phyloP scores from a whole-genome alignment of 208 protist genomes.

The Angomonas deanei region DNA sequence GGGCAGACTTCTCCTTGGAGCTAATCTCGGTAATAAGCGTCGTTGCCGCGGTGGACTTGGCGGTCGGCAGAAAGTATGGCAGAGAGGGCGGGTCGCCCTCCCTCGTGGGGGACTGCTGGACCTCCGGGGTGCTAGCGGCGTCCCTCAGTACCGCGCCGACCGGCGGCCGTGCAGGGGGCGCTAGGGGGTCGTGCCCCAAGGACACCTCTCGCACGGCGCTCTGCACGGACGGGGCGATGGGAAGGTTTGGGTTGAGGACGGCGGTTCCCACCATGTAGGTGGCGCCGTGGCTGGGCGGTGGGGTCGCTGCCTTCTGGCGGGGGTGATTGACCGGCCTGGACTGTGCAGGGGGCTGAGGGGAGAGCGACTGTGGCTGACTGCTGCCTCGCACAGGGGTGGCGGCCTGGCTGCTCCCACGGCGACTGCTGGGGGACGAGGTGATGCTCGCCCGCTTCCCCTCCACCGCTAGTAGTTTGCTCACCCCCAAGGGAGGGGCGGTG shows the following conservation, averaged over 20 bases:
- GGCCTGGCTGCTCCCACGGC: background rate
- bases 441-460: background rate
- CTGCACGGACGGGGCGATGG: slow-evolving; percentile 47
- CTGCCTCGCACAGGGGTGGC: background rate
- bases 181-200: slow-evolving; percentile 8
- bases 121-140: background rate
- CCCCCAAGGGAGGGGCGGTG: background rate
- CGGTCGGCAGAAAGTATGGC: slow-evolving; percentile 3
- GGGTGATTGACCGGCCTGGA: background rate
- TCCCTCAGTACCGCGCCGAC: background rate
- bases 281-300: background rate
- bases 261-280: slow-evolving; percentile 46
- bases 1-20: background rate
- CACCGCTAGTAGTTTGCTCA: no score
- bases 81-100: background rate
- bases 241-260: slow-evolving; percentile 51
- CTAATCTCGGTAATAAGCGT: background rate
- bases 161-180: background rate
- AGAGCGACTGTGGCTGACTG: background rate
- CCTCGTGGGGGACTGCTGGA: background rate
- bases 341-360: background rate
- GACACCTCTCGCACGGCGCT: slow-evolving; percentile 22
- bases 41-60: slow-evolving; percentile 1
- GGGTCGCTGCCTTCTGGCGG: background rate
- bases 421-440: background rate